Evolutionary conservation across 2,329 filamentous ascomycete species (phyloP), one percentile per base, ranked within the genome.

Genomic region (Xylariaceae sp.): DNA sequence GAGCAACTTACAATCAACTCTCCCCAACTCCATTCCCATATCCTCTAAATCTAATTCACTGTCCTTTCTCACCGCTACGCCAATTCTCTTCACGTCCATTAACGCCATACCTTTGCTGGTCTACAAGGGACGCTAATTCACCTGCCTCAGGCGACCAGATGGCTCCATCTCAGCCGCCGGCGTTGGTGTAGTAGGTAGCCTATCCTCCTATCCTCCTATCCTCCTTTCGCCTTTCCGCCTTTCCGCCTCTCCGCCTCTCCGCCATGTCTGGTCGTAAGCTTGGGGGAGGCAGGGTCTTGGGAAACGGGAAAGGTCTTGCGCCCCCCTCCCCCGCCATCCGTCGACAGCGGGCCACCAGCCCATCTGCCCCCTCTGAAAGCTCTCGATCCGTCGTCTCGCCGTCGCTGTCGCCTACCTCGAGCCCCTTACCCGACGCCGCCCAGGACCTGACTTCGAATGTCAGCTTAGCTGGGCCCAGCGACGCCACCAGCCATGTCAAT

Each of bases 251-350:
- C 35, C 2, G 43, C 29, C 44, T 53, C 35, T 52, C 51, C 59
- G 54, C 71, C 71, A 95, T 95, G 90, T 87, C 90, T 66, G 81
- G 81, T 72, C 85, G 89, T 77, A 91, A 88, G 78, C 81, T 96
- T 71, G 92, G 92, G 73, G 91, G 92, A 74, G 92, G 92, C 71
- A 85, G 92, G 75, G 86, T 96, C 68, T 77, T 96, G 66, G 92
- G 92, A 67, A 95, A 81, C 74, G 90, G 89, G 66, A 90, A 87
- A 72, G 85, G 87, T 66, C 83, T 96, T 66, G 87, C 86, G 64
- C 87, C 89, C 66, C 78, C 81, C 48, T 67, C 74, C 52, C 66
- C 57, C 6, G 61, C 72, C 66, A 72, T 73, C 64, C 77, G 68
- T 72, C 60, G 64, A 45, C 56, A 65, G 51, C 71, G 70, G 64